Evolutionary conservation across 2,329 filamentous ascomycete species (phyloP), one percentile per base, ranked within the genome.

Genomic region (Cadophora sp.): DNA sequence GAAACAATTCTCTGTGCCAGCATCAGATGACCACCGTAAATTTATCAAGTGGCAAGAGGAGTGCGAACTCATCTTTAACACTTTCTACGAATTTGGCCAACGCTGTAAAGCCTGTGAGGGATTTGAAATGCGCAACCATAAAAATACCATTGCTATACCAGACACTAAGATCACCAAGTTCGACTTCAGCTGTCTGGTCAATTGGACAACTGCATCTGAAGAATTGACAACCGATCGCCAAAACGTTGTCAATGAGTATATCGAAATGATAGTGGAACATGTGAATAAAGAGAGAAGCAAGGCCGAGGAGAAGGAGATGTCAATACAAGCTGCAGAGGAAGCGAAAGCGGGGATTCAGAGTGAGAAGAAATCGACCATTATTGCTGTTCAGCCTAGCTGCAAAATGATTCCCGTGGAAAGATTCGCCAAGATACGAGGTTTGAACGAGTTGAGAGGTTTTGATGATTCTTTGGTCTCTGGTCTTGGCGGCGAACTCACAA

Each of bases 181-280:
- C 18, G 53, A 56, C 8, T 41, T 56, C 33, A 22, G 33, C n/a
- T 13, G 16, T 22, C 9, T 56, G n/a, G 30, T 39, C 18, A 14
- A 24, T 20, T 20, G 33, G 30, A 6, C n/a, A 4, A 14, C 22
- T 13, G 2, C 4, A 22, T 9, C n/a, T 18, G 30, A 56, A 13
- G 53, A 56, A 14, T 39, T 56, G 53, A n/a, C 18, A n/a, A 56
- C 53, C 8, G 30, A 56, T 36, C 5, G 11, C 16, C 3, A 36
- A 18, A 56, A 30, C 20, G 20, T 56, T 39, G 30, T 56, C 30
- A 39, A 56, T 56, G 53, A 56, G 18, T 56, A 56, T 56, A 8
- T 56, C 30, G 20, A 20, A 36, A 22, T 56, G 33, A 27, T 55
- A 27, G 16, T 33, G 3, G 16, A 36, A 2, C 53, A 39, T 14